Conservation (phyloP, 306 rosid species). For the Trichosanthes cucumerina region DNA sequence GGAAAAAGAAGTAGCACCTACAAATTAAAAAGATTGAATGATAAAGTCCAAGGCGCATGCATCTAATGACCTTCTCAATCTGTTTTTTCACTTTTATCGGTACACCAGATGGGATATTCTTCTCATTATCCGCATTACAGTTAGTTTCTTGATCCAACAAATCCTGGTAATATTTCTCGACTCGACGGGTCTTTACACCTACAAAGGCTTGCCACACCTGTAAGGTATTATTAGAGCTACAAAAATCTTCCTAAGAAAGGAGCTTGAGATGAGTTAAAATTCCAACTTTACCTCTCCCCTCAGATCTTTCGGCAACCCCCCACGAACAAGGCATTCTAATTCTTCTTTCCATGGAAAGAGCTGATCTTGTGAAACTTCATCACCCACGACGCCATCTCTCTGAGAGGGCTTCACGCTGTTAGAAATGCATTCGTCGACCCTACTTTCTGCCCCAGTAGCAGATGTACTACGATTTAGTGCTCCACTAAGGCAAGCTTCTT, state of each 20-base stretch:
- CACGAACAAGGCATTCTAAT: conserved; percentile 74
- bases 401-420: conserved; percentile 10
- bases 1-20: conserved; percentile 80
- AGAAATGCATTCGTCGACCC: background rate
- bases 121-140: conserved; percentile 28
- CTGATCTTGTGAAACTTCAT: conserved; percentile 27
- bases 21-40: conserved; percentile 44
- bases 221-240: conserved; percentile 36
- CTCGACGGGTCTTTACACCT: conserved; percentile 72
- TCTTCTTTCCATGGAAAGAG: conserved; percentile 53
- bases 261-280: conserved; percentile 18
- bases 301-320: conserved; percentile 86
- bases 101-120: conserved; percentile 37
- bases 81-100: conserved; percentile 81
- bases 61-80: conserved; percentile 99
- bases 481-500: conserved; percentile 17
- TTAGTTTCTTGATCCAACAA: conserved; percentile 54
- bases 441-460: conserved; percentile 10
- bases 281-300: conserved; percentile 77
- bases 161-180: conserved; percentile 63
- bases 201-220: conserved; percentile 99
- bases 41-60: conserved; percentile 68
- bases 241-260: conserved; percentile 20
- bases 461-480: conserved; percentile 7
- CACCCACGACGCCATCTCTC: conserved; percentile 20